Conservation (phyloP, 768 basidiomycete species). For the Lactarius hengduanensis region DNA sequence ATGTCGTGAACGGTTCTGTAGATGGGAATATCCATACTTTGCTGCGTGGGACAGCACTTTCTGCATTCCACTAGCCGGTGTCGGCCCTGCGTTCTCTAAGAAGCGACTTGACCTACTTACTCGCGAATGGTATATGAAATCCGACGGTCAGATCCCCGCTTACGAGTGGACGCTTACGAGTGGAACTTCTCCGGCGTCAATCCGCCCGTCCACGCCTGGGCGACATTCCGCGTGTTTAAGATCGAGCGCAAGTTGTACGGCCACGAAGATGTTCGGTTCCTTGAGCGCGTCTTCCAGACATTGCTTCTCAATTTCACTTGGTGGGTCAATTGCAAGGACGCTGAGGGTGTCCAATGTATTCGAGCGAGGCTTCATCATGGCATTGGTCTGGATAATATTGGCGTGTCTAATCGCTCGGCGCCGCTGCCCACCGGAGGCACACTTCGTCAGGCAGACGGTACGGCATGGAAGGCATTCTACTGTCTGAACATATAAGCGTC, state of each 20-base stretch:
- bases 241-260: constrained; percentile 96
- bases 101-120: constrained; percentile 96
- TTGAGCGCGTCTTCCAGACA: constrained; percentile 98
- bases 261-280: constrained; percentile 83
- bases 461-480: constrained; percentile 99
- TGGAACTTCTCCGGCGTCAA: constrained; percentile 99
- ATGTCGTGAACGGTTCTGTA: constrained; percentile 33
- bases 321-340: too few relatives aligned
- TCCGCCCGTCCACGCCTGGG: constrained; percentile 99
- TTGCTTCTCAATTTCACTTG: constrained; percentile 34
- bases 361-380: too few relatives aligned
- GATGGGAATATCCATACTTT: constrained; percentile 99
- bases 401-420: constrained; percentile 96
- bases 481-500: constrained; percentile 82
- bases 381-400: constrained; percentile 95
- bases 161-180: constrained; percentile 66
- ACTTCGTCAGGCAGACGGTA: constrained; percentile 96
- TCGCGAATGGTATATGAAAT: constrained; percentile 99
- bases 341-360: too few relatives aligned
- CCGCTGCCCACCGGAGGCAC: constrained; percentile 92
- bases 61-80: constrained; percentile 94
- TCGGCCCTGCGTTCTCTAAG: constrained; percentile 95
- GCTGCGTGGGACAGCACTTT: too few relatives aligned
- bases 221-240: constrained; percentile 98
- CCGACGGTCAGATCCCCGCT: constrained; percentile 90